Conservation (phyloP, 1,284 basidiomycete species). For the Ceratobasidium theobromae region DNA sequence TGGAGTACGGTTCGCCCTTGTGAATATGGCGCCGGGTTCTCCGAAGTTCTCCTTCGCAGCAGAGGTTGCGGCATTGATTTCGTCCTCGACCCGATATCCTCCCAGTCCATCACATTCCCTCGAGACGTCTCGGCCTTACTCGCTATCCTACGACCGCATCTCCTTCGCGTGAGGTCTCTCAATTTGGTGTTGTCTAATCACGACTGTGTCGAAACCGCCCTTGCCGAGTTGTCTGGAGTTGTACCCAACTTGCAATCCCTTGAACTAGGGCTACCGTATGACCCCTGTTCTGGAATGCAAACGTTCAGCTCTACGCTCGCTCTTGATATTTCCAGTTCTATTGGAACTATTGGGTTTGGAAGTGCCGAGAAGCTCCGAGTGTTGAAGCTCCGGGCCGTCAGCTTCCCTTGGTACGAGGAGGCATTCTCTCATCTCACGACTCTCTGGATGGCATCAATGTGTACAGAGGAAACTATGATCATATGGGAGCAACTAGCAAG, state of each 20-base stretch:
- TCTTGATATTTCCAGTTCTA: not conserved
- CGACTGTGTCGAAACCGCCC: constrained; percentile 14
- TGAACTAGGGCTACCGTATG: constrained; percentile 19
- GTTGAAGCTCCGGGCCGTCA: constrained; percentile 18
- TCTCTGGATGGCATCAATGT: constrained; percentile 10
- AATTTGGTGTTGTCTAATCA: constrained; percentile 20
- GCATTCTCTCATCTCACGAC: constrained; percentile 24
- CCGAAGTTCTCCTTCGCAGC: constrained; percentile 18
- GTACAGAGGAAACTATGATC: constrained; percentile 24
- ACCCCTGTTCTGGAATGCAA: constrained; percentile 19
- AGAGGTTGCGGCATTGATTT: constrained; percentile 15
- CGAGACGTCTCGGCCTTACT: constrained; percentile 23
- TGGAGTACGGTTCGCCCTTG: constrained; percentile 15
- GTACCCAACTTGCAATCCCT: constrained; percentile 18
- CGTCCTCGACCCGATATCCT: constrained; percentile 7
- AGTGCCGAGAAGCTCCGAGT: constrained; percentile 21
- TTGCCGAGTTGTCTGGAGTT: constrained; percentile 5
- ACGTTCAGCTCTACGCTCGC: constrained; percentile 1
- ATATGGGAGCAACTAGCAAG: constrained; percentile 16
- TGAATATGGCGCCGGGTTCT: constrained; percentile 9
- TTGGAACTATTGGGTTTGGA: constrained; percentile 8
- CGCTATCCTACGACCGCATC: constrained; percentile 9
- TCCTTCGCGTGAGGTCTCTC: constrained; percentile 5
- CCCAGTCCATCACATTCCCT: constrained; percentile 18
- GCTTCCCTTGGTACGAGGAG: constrained; percentile 15